Base-by-base conservation (phyloP, 2,329 filamentous ascomycete genomes). In the Botrytis cinerea region DNA sequence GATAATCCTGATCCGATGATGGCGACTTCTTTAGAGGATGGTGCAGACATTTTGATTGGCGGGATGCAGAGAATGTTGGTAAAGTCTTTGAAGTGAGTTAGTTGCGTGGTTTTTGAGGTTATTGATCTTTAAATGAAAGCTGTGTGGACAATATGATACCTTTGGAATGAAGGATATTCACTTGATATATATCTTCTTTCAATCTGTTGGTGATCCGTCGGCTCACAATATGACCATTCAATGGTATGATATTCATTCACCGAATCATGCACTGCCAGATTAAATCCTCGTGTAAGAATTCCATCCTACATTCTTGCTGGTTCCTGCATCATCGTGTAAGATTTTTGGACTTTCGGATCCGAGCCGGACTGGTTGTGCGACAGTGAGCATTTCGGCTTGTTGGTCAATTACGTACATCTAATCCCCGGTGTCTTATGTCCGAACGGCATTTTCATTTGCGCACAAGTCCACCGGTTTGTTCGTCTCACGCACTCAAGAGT, bases 1-100 rank as follows among this genome's bases (percentile, higher is more conserved):
- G 84, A 82, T 32, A 86, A 82, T 40, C 85, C 85, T 5, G 84
- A 83, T 28, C 85, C 85, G 59, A 86, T 84, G 71, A 87, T 86
- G 62, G 83, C 83, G 57, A 86, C 73, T 20, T 61, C 45, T 63
- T 43, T 71, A 7, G 69, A 57, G 40, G 66, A 57, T 45, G 66
- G 66, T 45, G 48, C 10, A 25, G 66, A 69, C 66, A 69, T 69
- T 25, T 57, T 57, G n/a, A 2, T 25, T 69, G 51, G 25, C 22
- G 6, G 2, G n/a, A 20, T 20, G 32, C 16, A 25, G 43, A 22
- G 38, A 48, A 57, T 25, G 2, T 9, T 43, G 54, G 10, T 43
- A 20, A 18, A 32, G 10, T 43, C 57, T 2, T 43, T 32, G 38
- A 38, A 38, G 35, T 43, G 25, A 9, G 22, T 43, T 8, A 22